A percentile compares a stretch with the other conserved stretches of the same genome.
These are phyloP conservation scores for Craterostigma plantagineum DNA, from an alignment of 257 asterid species.

Conservation along the genomic window DNA sequence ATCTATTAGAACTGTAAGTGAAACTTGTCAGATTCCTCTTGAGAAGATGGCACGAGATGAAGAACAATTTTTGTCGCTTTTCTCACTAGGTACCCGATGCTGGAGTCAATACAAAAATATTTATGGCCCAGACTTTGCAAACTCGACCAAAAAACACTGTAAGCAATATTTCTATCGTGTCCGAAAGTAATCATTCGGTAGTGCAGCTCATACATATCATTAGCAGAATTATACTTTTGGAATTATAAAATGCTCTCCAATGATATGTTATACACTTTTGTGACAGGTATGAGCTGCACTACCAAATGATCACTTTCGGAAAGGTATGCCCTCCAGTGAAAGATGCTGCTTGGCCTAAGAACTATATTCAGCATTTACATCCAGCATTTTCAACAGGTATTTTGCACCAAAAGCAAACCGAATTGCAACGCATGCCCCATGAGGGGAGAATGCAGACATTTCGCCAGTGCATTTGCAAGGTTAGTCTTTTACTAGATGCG, in stretches of 20 bases:
- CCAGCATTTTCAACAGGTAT: conserved; percentile 27
- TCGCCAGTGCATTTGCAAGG: conserved; percentile 71
- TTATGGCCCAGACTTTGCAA: conserved; percentile 64
- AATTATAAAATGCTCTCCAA: no score
- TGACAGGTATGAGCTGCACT: conserved; percentile 68
- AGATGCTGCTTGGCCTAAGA: background rate
- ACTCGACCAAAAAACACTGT: conserved; percentile 57
- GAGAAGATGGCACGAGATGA: conserved; percentile 9
- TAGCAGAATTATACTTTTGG: no score
- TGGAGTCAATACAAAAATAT: conserved; percentile 57
- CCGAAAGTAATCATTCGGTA: background rate
- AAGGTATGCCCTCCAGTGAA: conserved; percentile 24
- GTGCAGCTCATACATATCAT: no score
- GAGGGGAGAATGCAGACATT: conserved; percentile 74
- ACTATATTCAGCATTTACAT: conserved; percentile 5
- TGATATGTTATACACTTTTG: background rate
- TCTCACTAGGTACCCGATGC: conserved; percentile 40
- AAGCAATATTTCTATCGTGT: conserved; percentile 6
- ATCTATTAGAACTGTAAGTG: conserved; percentile 83
- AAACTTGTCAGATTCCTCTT: conserved; percentile 1
- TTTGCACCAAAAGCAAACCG: conserved; percentile 69
- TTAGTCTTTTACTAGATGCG: no score
- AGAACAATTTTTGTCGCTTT: conserved; percentile 13
- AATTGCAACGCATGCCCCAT: conserved; percentile 77
- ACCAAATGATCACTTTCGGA: conserved; percentile 71